Base-by-base conservation (phyloP, 805 yeast species). In the Sungouiella blattae region DNA sequence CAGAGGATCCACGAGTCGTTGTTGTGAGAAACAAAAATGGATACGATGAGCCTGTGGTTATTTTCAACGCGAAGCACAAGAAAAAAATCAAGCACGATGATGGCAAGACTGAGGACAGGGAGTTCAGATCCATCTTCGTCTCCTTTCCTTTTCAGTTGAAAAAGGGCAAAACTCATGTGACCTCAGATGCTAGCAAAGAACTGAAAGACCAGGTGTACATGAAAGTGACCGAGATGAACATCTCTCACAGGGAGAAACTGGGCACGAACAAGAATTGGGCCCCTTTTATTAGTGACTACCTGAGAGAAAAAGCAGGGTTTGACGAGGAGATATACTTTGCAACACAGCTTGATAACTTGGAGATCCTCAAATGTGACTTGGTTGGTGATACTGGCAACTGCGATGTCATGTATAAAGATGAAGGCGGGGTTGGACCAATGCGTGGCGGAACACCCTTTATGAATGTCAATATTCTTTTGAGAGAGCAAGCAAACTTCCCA, bases 1-100 rank as follows among this genome's bases (percentile, higher is more conserved):
- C 79, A 2, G 77, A 74, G 49, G 78, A 74, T 46, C 77, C 80
- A 1, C 57, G 77, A 20, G 50, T 73, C 22, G 42, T 71, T 4
- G 36, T 65, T 6, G 57, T 61, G 6, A 49, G 41, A 18, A 58
- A 60, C 37, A 50, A 51, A 30, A 51, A 52, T 16, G 69, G 69
- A 4, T 49, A 48, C 22, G 63, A 63, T 20, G 78, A 74, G 39
- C 80, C 80, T 1, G 49, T 73, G 8, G 55, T 74, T 13, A 47
- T 72, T 3, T 73, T 63, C 53, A 73, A 72, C 37, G 55, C 64
- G 6, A 43, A 48, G 11, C 33, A 31, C 9, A 5, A 6, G 12
- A 30, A 14, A 18, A 9, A 24, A 18, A 11, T 17, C 16, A 17
- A 8, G 3, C 12, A 17, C n/a, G 21, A 11, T 7, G 16, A 17